Conservation (phyloP, 1,284 basidiomycete genomes). For the Irpex lacteus region DNA sequence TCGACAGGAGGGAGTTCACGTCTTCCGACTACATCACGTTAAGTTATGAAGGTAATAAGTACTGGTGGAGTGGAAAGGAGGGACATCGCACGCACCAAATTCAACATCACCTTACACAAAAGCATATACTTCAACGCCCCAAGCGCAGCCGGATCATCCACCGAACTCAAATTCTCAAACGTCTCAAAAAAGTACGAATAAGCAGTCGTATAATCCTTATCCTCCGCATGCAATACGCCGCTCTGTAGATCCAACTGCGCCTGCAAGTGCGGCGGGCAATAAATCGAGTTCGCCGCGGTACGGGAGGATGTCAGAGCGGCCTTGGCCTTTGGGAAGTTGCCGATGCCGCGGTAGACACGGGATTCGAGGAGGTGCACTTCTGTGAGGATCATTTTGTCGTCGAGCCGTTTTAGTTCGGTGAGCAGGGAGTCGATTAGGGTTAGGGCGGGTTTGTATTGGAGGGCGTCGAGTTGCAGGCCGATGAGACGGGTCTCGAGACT, state of each 20-base stretch:
- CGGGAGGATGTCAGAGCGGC: conserved; percentile 90
- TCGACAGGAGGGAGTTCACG: conserved; percentile 79
- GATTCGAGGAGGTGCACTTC: conserved; percentile 96
- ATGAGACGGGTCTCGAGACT: conserved; percentile 91
- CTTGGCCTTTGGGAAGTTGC: conserved; percentile 95
- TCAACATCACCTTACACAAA: conserved; percentile 97
- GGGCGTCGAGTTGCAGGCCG: conserved; percentile 79
- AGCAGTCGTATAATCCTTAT: conserved; percentile 96
- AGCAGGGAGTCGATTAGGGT: conserved; percentile 83
- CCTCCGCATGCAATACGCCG: conserved; percentile 92
- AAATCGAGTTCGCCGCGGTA: conserved; percentile 96
- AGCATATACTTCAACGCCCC: conserved; percentile 96
- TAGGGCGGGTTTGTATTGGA: conserved; percentile 80
- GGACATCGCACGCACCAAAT: conserved; percentile 77
- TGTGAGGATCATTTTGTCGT: conserved; percentile 98
- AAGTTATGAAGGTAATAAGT: neutral
- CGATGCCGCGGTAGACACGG: conserved; percentile 85
- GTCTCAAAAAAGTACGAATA: conserved; percentile 99
- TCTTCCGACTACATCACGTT: conserved; percentile 75
- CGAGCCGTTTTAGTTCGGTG: conserved; percentile 88
- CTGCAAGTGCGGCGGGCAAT: conserved; percentile 94
- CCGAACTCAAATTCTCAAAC: conserved; percentile 75
- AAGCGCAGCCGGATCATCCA: conserved; percentile 78
- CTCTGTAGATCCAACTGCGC: conserved; percentile 91
- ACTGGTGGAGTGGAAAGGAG: neutral